Evolutionary conservation across 2,329 filamentous ascomycete species (phyloP), one percentile per base, ranked within the genome.

Genomic region (Colletotrichum tropicicola): DNA sequence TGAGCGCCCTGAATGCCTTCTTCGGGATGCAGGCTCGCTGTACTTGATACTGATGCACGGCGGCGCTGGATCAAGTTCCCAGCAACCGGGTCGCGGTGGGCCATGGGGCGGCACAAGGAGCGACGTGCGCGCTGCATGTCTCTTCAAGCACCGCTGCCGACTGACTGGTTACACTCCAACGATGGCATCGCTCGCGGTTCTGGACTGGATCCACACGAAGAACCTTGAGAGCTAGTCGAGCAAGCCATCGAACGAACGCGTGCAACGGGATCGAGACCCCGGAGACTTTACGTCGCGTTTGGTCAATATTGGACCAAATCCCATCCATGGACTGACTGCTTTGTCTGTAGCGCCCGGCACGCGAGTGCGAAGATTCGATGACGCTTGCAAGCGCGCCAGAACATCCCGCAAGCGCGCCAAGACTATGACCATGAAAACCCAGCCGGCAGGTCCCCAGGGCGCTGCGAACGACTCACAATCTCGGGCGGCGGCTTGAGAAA

Each of bases 161-260:
- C 56, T 28, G 27, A 35, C 43, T 55, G 61, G 56, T 65, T 54
- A 60, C 56, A 60, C 56, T 60, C n/a, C 43, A 51, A 55, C 48
- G 53, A 52, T 17, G 35, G 49, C 32, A 59, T 53, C 39, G 45
- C 39, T 41, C 44, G 44, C 44, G 27, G 28, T 30, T 25, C 23
- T 8, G 28, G 23, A 15, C 32, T 39, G 41, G 30, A 17, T 53
- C 60, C 35, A 28, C 30, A 37, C 21, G 21, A n/a, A n/a, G n/a
- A n/a, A n/a, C n/a, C 47, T 30, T 59, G 25, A 32, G 23, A 28
- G 39, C 23, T 6, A 44, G 23, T 15, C 19, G 35, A 59, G 28
- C 45, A 59, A 53, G 60, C 47, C 60, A 64, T 43, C 25, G 39
- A 32, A 39, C 43, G 48, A 54, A 54, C 10, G 56, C 61, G 60